phyloP scores from a whole-genome alignment of 495 filamentous ascomycete species.

The Parmelia sp. region DNA sequence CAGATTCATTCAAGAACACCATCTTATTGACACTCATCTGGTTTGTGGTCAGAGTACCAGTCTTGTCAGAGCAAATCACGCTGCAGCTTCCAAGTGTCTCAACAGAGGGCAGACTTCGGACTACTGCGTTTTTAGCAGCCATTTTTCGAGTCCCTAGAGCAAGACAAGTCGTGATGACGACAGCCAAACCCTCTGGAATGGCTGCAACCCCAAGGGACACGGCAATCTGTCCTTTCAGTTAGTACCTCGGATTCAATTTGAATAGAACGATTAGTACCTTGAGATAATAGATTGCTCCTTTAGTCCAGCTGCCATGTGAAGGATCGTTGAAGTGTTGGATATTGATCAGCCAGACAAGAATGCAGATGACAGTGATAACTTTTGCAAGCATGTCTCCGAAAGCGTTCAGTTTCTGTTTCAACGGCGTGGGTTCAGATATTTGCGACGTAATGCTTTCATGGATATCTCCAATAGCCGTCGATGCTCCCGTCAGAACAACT shows the following conservation, averaged over 20 bases:
- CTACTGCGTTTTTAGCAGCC: constrained; percentile 96
- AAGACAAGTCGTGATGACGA: constrained; percentile 95
- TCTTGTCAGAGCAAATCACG: constrained; percentile 99
- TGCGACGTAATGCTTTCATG: constrained; percentile 97
- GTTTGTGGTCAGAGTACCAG: constrained; percentile 95
- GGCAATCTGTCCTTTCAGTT: constrained; percentile 54
- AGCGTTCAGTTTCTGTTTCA: constrained; percentile 98
- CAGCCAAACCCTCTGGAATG: constrained; percentile 93
- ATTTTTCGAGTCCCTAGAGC: constrained; percentile 95
- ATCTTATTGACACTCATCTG: constrained; percentile 98
- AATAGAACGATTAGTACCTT: constrained; percentile 39
- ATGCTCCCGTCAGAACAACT: constrained; percentile 83
- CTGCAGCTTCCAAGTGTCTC: constrained; percentile 99
- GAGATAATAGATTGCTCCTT: constrained; percentile 98
- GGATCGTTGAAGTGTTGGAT: constrained; percentile 94
- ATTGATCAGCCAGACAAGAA: constrained; percentile 98
- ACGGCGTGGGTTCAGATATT: constrained; percentile 92
- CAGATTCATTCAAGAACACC: constrained; percentile 68
- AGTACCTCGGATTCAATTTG: neutral
- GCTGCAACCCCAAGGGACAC: constrained; percentile 97
- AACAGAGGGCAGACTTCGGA: constrained; percentile 90
- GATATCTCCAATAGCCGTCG: constrained; percentile 96
- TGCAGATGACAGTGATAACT: constrained; percentile 94
- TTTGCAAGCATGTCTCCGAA: constrained; percentile 96
- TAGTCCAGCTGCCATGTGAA: constrained; percentile 87